phyloP scores from a whole-genome alignment of 768 basidiomycete species.

The Trametes cinnabarina region DNA sequence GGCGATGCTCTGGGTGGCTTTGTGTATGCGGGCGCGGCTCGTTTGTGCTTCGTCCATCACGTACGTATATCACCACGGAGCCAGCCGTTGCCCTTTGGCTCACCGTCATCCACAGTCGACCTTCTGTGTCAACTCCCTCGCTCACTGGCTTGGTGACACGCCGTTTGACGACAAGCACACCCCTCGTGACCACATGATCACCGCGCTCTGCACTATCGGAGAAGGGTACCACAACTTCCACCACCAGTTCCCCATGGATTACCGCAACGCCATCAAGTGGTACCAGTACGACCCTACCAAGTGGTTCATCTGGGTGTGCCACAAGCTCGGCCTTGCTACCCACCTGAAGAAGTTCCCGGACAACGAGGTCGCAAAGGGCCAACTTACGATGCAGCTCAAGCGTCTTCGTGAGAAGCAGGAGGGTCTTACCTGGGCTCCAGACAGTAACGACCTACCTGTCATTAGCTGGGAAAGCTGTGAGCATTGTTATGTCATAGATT shows the following conservation, averaged over 20 bases:
- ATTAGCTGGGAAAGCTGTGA: constrained; percentile 85
- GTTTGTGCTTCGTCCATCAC: constrained; percentile 86
- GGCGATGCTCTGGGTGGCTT: constrained; percentile 85
- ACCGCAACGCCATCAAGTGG: constrained; percentile 94
- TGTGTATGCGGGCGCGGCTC: constrained; percentile 76
- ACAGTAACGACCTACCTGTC: constrained; percentile 72
- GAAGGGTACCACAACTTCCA: constrained; percentile 99
- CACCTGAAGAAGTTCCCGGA: constrained; percentile 70
- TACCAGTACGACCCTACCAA: constrained; percentile 92
- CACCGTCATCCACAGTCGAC: constrained; percentile 59
- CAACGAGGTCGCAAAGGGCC: constrained; percentile 79
- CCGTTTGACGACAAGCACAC: constrained; percentile 96
- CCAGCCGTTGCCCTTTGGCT: not conserved
- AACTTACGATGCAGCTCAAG: constrained; percentile 93
- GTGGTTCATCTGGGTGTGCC: constrained; percentile 77
- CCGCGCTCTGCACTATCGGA: constrained; percentile 87
- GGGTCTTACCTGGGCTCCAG: constrained; percentile 73
- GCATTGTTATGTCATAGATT: constrained; percentile 24
- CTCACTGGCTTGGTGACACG: constrained; percentile 92
- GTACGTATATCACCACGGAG: constrained; percentile 34
- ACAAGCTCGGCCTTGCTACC: constrained; percentile 53
- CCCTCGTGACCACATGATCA: constrained; percentile 84
- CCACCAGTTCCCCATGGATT: constrained; percentile 97
- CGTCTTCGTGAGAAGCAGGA: constrained; percentile 79
- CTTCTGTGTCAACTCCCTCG: constrained; percentile 95